Percentiles rank a stretch among this genome's conserved stretches.
Evolutionary conservation across 257 asterid species (phyloP).

Genomic region (Capsicum pubescens): DNA sequence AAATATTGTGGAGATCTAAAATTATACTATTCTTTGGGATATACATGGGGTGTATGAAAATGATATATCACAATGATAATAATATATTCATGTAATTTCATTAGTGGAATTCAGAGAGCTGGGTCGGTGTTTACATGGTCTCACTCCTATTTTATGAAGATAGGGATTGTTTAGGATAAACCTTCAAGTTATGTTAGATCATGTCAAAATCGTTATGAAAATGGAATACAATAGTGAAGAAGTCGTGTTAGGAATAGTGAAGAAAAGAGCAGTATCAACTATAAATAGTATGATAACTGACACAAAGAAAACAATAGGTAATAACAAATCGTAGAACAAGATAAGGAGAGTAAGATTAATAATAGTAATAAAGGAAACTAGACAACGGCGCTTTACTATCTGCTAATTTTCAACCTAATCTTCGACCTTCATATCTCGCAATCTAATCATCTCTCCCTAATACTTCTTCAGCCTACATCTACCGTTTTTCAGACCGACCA

Average conservation of each 20-base stretch:
- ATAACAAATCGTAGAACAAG: neutral
- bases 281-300: neutral
- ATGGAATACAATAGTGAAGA: neutral
- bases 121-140: neutral
- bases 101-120: too few relatives aligned
- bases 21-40: too few relatives aligned
- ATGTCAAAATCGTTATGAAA: neutral
- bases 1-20: neutral
- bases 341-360: neutral
- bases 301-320: neutral
- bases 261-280: neutral
- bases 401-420: neutral
- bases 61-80: too few relatives aligned
- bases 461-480: too few relatives aligned
- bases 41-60: too few relatives aligned
- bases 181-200: neutral
- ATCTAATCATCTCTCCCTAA: too few relatives aligned
- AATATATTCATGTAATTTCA: too few relatives aligned
- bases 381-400: neutral
- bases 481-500: too few relatives aligned
- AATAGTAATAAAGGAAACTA: neutral
- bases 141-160: neutral
- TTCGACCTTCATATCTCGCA: neutral
- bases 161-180: neutral
- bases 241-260: neutral